Evolutionary conservation across 768 basidiomycete genomes (phyloP).

Genomic region (Tricholoma saponaceum): DNA sequence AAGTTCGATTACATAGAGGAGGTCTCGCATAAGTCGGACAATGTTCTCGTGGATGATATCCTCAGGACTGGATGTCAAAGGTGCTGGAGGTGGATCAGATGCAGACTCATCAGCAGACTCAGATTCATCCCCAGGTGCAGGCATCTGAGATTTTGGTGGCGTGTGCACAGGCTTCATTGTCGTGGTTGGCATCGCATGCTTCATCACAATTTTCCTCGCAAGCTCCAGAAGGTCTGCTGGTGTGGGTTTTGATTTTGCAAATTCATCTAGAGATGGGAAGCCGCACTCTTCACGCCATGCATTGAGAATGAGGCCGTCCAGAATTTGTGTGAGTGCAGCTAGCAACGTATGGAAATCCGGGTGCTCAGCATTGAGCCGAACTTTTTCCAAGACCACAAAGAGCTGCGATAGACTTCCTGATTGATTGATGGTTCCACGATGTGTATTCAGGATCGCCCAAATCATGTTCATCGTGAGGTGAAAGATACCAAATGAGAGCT

Average conservation of each 20-base stretch:
- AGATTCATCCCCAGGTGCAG: too few species aligned
- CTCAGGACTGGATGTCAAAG: background rate
- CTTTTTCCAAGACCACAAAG: conserved; percentile 21
- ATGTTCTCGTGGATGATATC: conserved; percentile 23
- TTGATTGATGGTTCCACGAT: conserved; percentile 17
- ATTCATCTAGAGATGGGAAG: conserved; percentile 4
- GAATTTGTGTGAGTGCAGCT: conserved; percentile 23
- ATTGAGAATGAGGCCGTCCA: conserved; percentile 27
- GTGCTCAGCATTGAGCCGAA: conserved; percentile 19
- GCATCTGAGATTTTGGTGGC: background rate
- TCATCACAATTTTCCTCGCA: conserved; percentile 16
- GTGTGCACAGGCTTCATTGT: background rate
- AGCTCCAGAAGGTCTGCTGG: conserved; percentile 12
- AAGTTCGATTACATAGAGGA: conserved; percentile 25
- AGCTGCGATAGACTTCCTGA: conserved; percentile 19
- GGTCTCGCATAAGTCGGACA: conserved; percentile 21
- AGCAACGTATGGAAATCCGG: conserved; percentile 27
- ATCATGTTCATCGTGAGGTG: conserved; percentile 25
- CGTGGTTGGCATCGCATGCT: conserved; percentile 18
- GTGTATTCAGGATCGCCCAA: conserved; percentile 19
- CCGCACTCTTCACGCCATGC: conserved; percentile 24
- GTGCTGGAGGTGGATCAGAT: too few species aligned
- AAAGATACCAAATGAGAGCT: conserved; percentile 26
- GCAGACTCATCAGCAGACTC: too few species aligned
- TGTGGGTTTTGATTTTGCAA: conserved; percentile 23